Percentiles rank a stretch among this genome's conserved stretches.
phyloP scores from a whole-genome alignment of 805 yeast species.

The Torulaspora quercuum region DNA sequence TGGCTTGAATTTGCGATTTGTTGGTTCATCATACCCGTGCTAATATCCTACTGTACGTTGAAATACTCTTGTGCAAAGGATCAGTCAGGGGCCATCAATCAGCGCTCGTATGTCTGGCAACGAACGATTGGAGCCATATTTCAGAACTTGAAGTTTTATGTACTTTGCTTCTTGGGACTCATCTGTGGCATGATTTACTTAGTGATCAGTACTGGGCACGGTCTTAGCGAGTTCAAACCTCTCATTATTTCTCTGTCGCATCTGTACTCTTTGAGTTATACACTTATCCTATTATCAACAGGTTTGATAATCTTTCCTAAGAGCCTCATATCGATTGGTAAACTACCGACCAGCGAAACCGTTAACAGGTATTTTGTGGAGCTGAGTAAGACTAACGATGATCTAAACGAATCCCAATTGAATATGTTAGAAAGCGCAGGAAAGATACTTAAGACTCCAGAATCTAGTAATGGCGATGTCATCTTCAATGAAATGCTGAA shows the following conservation, averaged over 20 bases:
- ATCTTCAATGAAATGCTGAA: constrained; percentile 25
- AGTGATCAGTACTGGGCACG: constrained; percentile 26
- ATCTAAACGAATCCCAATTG: constrained; percentile 31
- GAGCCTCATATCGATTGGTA: constrained; percentile 19
- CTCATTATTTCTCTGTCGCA: constrained; percentile 34
- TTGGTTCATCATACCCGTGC: constrained; percentile 34
- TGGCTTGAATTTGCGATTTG: constrained; percentile 33
- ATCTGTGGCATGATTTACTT: constrained; percentile 28
- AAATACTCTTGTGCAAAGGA: constrained; percentile 25
- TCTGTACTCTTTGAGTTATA: constrained; percentile 33
- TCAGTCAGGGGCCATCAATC: constrained; percentile 5
- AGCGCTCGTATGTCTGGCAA: constrained; percentile 13
- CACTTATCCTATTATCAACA: constrained; percentile 28
- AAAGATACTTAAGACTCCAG: constrained; percentile 23
- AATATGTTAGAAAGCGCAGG: constrained; percentile 29
- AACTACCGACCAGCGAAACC: constrained; percentile 16
- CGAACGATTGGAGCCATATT: constrained; percentile 25
- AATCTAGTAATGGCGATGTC: constrained; percentile 22
- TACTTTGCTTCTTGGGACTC: constrained; percentile 24
- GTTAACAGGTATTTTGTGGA: constrained; percentile 29
- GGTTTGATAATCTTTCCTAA: constrained; percentile 33
- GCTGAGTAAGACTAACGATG: constrained; percentile 34
- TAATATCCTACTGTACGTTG: constrained; percentile 31
- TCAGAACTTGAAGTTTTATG: constrained; percentile 32
- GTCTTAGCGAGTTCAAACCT: constrained; percentile 29